These are phyloP conservation scores for Termitomyces sp. DNA, from an alignment of 768 basidiomycete species.

Conservation along the genomic window DNA sequence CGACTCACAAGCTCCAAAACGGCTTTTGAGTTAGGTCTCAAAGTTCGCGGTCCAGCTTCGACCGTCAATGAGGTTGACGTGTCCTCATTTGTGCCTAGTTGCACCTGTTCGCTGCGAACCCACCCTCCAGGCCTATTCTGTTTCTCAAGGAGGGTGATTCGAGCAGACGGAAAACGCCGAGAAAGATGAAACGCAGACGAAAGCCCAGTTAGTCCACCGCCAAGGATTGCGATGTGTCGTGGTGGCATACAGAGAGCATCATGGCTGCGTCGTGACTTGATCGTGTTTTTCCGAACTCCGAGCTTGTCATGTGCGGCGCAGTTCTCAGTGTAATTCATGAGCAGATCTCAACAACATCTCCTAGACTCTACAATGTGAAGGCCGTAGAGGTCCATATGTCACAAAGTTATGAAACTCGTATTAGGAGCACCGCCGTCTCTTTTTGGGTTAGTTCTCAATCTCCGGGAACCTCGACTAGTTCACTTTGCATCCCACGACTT, in stretches of 20 bases:
- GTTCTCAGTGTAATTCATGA: too few relatives aligned
- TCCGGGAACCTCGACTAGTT: background rate
- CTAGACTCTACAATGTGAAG: slow-evolving; percentile 46
- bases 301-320: background rate
- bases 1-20: slow-evolving; percentile 74
- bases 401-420: slow-evolving; percentile 81
- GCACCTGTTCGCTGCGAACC: slow-evolving; percentile 59
- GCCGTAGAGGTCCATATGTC: slow-evolving; percentile 21
- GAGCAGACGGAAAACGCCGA: slow-evolving; percentile 51
- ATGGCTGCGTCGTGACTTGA: slow-evolving; percentile 31
- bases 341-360: too few relatives aligned
- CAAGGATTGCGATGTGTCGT: slow-evolving; percentile 56
- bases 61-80: slow-evolving; percentile 45
- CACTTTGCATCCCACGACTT: background rate
- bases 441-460: too few relatives aligned
- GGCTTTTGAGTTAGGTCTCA: slow-evolving; percentile 70
- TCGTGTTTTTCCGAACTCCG: background rate
- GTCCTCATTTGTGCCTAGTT: slow-evolving; percentile 23
- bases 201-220: slow-evolving; percentile 79
- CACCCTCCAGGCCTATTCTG: slow-evolving; percentile 75
- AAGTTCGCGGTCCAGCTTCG: slow-evolving; percentile 84
- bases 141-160: slow-evolving; percentile 69
- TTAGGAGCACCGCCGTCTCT: too few relatives aligned
- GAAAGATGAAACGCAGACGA: slow-evolving; percentile 78
- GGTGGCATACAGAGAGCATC: slow-evolving; percentile 7